Base-by-base conservation (phyloP, 2,329 filamentous ascomycete species). In the Dactylellina drechsleri region DNA sequence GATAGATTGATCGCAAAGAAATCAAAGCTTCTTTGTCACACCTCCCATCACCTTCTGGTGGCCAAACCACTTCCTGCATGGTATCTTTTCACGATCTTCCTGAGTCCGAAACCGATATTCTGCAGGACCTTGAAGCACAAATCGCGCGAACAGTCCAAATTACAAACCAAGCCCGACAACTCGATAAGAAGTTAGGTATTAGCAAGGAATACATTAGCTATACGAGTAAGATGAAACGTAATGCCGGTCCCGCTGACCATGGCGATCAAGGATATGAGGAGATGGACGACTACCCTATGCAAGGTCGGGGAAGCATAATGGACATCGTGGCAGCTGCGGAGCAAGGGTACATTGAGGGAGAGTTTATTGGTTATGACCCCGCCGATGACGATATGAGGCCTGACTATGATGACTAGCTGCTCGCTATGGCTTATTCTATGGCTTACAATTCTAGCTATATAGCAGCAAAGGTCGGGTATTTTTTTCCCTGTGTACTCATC, bases 201-300 rank as follows among this genome's bases (percentile, higher is more conserved):
- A 86, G 84, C 66, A 86, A 85, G 78, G 88, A 90, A 79, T 88
- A 87, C 77, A 82, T 88, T 36, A 86, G 88, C 50, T 83, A 83
- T 59, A 72, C 85, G 60, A 85, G 84, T 78, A 86, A 83, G 75
- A 59, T 53, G 18, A 68, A 61, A 6, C 71, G 71, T 16, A 52
- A 50, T 5, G 43, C 52, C 8, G 54, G 61, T n/a, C 52, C 54
- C 13, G 60, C 71, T 16, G 71, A 68, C 18, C 64, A 68, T 43
- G 31, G 54, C 8, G 71, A 75, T 36, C 71, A 75, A n/a, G 71
- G 71, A 4, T 75, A 68, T 15, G 71, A 75, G 31, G 71, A 75
- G 20, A 74, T 74, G 71, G 71, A 75, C 15, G 71, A 75, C 23
- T 75, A 75, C 36, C 45, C 71, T 6, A 54, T 68, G 12, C 57